phyloP scores from a whole-genome alignment of 768 basidiomycete genomes.

The Agrocybe pediades region DNA sequence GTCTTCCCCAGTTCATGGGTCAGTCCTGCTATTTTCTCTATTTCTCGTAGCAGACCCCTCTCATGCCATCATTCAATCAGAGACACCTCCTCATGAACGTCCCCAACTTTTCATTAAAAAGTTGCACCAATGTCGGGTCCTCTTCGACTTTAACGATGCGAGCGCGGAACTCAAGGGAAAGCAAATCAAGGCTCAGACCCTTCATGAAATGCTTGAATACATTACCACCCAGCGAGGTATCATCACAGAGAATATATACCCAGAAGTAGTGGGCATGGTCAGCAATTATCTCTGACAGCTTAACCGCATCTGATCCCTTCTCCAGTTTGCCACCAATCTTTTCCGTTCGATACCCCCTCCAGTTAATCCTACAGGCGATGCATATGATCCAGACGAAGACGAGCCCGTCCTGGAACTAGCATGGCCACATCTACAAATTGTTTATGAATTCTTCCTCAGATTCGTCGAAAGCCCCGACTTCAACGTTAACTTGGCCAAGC shows the following conservation, averaged over 20 bases:
- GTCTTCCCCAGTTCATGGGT: constrained; percentile 90
- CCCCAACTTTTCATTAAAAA: constrained; percentile 92
- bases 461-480: constrained; percentile 98
- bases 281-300: constrained; percentile 27
- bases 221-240: constrained; percentile 96
- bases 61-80: constrained; percentile 42
- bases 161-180: constrained; percentile 95
- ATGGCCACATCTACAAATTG: constrained; percentile 99
- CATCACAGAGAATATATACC: constrained; percentile 97
- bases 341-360: constrained; percentile 99
- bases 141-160: constrained; percentile 99
- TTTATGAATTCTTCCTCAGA: constrained; percentile 99
- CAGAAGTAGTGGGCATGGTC: constrained; percentile 98
- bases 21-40: constrained; percentile 26
- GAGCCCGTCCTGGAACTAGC: constrained; percentile 98
- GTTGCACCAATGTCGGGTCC: constrained; percentile 91
- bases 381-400: constrained; percentile 99
- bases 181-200: constrained; percentile 96
- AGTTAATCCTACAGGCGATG: constrained; percentile 97
- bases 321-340: constrained; percentile 94
- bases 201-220: constrained; percentile 99
- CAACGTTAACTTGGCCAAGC: constrained; percentile 96
- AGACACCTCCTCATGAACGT: constrained; percentile 86
- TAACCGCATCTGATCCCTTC: constrained; percentile 14
- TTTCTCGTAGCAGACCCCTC: constrained; percentile 1